Base-by-base conservation (phyloP, 305 asterid genomes). In the Coffea humblotiana region DNA sequence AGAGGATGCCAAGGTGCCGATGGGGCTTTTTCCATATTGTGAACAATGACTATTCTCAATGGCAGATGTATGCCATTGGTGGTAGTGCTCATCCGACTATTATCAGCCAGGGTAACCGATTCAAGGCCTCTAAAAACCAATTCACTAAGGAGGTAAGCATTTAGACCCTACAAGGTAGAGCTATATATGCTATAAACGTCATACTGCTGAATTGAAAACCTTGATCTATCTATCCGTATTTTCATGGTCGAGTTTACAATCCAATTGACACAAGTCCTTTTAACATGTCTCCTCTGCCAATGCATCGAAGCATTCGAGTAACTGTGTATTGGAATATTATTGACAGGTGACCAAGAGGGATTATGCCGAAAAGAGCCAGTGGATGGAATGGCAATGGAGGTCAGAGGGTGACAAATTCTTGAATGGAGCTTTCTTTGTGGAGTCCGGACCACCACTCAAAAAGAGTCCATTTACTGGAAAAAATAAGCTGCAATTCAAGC, bases 1-100 rank as follows among this genome's bases (percentile, higher is more conserved):
- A 92, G 81, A 88, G 98, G 85, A 92, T 92, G 98, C 98, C 98
- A 1, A 87, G 98, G 87, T 89, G 93, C 83, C 74, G 98, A 74
- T 86, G 89, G 91, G 98, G 98, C 11, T 92, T 91, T 87, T 84
- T 90, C 86, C 97, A 92, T 65, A 84, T 94, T 49, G 89, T 93
- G 72, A 93, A 93, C 89, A 93, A 93, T 61, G 91, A 91, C 83
- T 90, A 90, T 69, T 72, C 86, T 29, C 85, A 82, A 2, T 90
- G 93, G 91, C 77, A 87, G 58, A 82, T 86, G 88, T 90, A 90
- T 48, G 93, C 93, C 74, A 88, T 90, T 51, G 91, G 93, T 19
- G 91, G 93, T 14, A 90, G 90, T 61, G 82, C 90, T 1, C 83
- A 88, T 75, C 91, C 93, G 52, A 90, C 90, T 71, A 90, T 90